These are phyloP conservation scores for Chamaenerion angustifolium DNA, from an alignment of 345 rosid species.

Conservation along the genomic window DNA sequence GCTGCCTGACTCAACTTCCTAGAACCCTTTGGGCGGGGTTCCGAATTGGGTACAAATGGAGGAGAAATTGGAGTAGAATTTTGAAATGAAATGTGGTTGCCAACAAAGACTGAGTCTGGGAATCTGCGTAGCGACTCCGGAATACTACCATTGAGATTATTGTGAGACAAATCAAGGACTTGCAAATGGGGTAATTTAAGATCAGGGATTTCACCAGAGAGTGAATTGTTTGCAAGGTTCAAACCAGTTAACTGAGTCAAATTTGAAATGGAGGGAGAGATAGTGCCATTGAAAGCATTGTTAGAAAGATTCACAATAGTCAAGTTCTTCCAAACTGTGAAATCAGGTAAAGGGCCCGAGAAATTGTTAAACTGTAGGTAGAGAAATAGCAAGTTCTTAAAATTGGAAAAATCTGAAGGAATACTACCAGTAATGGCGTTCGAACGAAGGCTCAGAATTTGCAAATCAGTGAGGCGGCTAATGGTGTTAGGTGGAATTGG, in stretches of 20 bases:
- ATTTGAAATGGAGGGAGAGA: conserved; percentile 42
- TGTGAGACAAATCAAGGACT: conserved; percentile 46
- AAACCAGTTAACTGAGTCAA: conserved; percentile 49
- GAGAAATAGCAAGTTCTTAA: conserved; percentile 57
- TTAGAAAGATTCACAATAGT: conserved; percentile 58
- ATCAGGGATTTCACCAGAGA: conserved; percentile 71
- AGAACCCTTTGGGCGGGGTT: conserved; percentile 10
- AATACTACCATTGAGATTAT: conserved; percentile 41
- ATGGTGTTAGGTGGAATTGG: conserved; percentile 61
- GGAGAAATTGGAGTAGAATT: conserved; percentile 16
- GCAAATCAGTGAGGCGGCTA: conserved; percentile 55
- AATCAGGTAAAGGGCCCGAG: conserved; percentile 52
- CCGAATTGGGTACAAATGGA: conserved; percentile 14
- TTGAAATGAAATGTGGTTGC: conserved; percentile 38
- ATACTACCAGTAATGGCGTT: conserved; percentile 50
- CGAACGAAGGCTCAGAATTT: conserved; percentile 70
- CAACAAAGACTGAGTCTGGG: conserved; percentile 44
- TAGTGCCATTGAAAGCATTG: conserved; percentile 60
- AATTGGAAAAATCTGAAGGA: conserved; percentile 49
- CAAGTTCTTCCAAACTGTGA: conserved; percentile 50
- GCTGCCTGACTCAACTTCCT: conserved; percentile 38
- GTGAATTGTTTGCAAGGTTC: conserved; percentile 67
- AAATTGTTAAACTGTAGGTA: conserved; percentile 65
- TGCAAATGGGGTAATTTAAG: conserved; percentile 41
- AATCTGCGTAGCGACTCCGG: conserved; percentile 52